These are phyloP conservation scores for Amauroascus niger DNA, from an alignment of 2,329 filamentous ascomycete genomes.

Conservation along the genomic window DNA sequence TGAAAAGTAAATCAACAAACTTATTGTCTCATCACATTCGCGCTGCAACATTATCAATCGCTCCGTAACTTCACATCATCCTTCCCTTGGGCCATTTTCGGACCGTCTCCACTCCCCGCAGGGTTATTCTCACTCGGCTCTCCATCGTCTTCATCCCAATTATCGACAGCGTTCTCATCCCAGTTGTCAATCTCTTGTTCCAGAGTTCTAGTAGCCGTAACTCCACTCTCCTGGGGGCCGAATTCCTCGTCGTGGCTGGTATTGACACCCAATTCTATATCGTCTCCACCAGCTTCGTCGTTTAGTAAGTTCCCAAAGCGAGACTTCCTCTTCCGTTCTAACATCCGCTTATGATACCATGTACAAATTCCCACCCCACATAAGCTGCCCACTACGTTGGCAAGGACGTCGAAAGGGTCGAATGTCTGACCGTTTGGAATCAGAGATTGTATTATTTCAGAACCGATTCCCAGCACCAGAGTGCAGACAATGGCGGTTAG, in stretches of 20 bases:
- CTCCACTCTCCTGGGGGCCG: slow-evolving; percentile 54
- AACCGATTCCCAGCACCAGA: slow-evolving; percentile 46
- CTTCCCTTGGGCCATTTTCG: slow-evolving; percentile 20
- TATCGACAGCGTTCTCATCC: slow-evolving; percentile 59
- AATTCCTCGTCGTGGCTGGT: slow-evolving; percentile 23
- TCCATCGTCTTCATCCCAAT: slow-evolving; percentile 47
- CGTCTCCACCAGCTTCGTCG: slow-evolving; percentile 36
- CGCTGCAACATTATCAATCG: slow-evolving; percentile 22
- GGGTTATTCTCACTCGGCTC: slow-evolving; percentile 10
- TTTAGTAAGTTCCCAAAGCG: slow-evolving; percentile 59
- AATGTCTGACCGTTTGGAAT: slow-evolving; percentile 63
- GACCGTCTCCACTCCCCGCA: slow-evolving; percentile 19
- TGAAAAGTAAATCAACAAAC: background rate
- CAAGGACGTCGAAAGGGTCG: slow-evolving; percentile 76
- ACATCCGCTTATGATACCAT: slow-evolving; percentile 93
- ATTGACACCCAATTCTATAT: slow-evolving; percentile 15
- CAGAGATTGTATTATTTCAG: slow-evolving; percentile 49
- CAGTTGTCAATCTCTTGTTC: slow-evolving; percentile 66
- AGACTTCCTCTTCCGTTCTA: slow-evolving; percentile 69
- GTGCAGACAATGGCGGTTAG: slow-evolving; percentile 75
- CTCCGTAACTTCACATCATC: slow-evolving; percentile 25
- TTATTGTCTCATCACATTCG: background rate
- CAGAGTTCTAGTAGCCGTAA: slow-evolving; percentile 44
- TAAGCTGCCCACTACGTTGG: slow-evolving; percentile 73
- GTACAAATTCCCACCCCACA: slow-evolving; percentile 63